Conservation (phyloP, 768 basidiomycete genomes). For the Tulasnella sp. region DNA sequence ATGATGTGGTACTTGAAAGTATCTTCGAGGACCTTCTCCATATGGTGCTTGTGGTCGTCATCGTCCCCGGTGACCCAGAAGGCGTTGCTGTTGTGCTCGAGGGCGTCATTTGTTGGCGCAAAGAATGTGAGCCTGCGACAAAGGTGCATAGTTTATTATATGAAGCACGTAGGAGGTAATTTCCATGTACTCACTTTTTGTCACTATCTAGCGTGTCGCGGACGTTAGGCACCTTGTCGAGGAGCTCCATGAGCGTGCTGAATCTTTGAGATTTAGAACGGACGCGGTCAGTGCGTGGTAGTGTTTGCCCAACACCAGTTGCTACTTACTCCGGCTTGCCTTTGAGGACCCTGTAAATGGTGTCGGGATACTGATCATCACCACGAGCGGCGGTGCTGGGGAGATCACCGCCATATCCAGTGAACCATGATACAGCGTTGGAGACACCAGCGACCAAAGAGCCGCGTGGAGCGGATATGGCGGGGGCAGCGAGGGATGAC, state of each 20-base stretch:
- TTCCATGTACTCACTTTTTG: background rate
- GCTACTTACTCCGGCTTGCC: background rate
- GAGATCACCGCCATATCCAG: background rate
- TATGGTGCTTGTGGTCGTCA: background rate
- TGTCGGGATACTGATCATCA: background rate
- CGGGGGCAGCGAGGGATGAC: background rate
- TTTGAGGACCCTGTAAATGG: background rate
- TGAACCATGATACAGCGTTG: background rate
- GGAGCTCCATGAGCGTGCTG: conserved; percentile 11
- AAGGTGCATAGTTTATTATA: background rate
- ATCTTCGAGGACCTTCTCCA: conserved; percentile 8
- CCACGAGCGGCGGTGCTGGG: background rate
- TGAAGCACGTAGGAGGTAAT: background rate
- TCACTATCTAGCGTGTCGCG: conserved; percentile 4
- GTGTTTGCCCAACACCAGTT: background rate
- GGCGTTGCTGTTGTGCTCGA: background rate
- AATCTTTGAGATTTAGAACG: conserved; percentile 1
- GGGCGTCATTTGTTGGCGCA: conserved; percentile 13
- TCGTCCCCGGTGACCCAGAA: conserved; percentile 1
- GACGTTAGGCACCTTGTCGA: background rate
- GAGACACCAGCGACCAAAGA: background rate
- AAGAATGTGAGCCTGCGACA: conserved; percentile 16
- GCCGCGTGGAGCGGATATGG: background rate
- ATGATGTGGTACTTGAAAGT: conserved; percentile 1
- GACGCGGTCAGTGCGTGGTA: background rate